Evolutionary conservation across 176 grass and related monocot genomes (phyloP).

Genomic region (Themeda triandra): DNA sequence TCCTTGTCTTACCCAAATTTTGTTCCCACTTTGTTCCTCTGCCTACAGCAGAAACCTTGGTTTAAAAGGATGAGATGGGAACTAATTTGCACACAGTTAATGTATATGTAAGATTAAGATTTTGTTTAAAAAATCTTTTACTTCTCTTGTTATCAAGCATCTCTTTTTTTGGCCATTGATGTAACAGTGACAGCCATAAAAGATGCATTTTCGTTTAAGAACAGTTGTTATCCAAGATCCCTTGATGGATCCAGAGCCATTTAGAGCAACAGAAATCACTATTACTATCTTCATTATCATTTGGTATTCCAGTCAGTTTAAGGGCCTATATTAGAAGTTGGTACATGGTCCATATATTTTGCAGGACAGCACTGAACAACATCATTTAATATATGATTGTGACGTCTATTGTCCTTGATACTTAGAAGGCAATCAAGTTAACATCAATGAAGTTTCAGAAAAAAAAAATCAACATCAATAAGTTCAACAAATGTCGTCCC

Average conservation of each 20-base stretch:
- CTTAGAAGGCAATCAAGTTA: neutral
- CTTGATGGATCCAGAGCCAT: neutral
- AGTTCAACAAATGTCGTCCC: neutral
- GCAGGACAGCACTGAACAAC: neutral
- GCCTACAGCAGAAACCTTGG: slow-evolving; percentile 7
- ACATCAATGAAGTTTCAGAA: neutral
- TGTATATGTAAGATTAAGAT: neutral
- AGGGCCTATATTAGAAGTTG: neutral
- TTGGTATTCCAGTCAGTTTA: neutral
- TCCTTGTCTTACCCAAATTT: slow-evolving; percentile 5
- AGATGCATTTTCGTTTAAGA: neutral
- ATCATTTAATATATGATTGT: slow-evolving; percentile 15
- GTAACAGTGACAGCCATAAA: slow-evolving; percentile 23
- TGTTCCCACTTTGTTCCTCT: neutral
- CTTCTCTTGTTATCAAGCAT: neutral
- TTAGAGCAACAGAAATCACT: neutral
- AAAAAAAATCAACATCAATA: slow-evolving; percentile 2
- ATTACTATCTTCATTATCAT: neutral
- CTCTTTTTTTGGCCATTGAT: slow-evolving; percentile 6
- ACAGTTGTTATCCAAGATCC: neutral
- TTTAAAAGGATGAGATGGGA: neutral
- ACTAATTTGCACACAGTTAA: neutral
- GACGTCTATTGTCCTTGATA: neutral
- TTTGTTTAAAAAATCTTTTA: neutral
- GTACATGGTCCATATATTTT: neutral